Evolutionary conservation across 129 eudicot genomes (phyloP).

Genomic region (Calendula officinalis): DNA sequence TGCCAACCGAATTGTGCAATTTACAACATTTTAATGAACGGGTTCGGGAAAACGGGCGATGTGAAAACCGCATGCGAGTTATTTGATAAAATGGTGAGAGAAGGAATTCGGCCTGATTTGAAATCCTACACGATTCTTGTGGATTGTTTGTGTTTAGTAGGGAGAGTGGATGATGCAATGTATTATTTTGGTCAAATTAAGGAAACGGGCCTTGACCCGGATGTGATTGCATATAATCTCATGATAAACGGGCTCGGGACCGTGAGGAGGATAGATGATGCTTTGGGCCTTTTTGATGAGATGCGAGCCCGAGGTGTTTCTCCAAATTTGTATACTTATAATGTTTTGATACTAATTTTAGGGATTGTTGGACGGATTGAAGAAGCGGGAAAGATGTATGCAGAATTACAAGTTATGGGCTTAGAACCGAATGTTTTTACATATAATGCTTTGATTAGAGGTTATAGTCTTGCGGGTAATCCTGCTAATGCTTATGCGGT

Average conservation of each 20-base stretch:
- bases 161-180: conserved; percentile 67
- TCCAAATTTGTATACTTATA: conserved; percentile 82
- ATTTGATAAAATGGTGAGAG: conserved; percentile 69
- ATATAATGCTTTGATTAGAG: conserved; percentile 89
- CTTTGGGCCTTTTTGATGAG: conserved; percentile 66
- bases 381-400: conserved; percentile 68
- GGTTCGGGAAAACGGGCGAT: conserved; percentile 87
- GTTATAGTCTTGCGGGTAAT: conserved; percentile 69
- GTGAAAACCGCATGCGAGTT: conserved; percentile 56
- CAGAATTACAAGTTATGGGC: conserved; percentile 65
- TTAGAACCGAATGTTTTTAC: conserved; percentile 82
- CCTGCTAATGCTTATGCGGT: conserved; percentile 71
- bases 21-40: conserved; percentile 85
- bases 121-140: conserved; percentile 87
- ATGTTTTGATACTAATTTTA: conserved; percentile 67
- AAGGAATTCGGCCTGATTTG: conserved; percentile 88
- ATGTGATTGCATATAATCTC: conserved; percentile 69
- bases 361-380: conserved; percentile 75
- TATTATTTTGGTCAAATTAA: conserved; percentile 64
- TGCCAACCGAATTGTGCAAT: conserved; percentile 86
- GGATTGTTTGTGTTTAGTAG: conserved; percentile 71
- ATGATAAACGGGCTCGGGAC: conserved; percentile 91
- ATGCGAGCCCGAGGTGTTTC: conserved; percentile 58
- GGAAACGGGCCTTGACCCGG: conserved; percentile 81
- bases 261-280: conserved; percentile 61